Evolutionary conservation across 108 stramenopile genomes (phyloP), one percentile per base, ranked within the genome.

Genomic region (Thalassiosira profunda): DNA sequence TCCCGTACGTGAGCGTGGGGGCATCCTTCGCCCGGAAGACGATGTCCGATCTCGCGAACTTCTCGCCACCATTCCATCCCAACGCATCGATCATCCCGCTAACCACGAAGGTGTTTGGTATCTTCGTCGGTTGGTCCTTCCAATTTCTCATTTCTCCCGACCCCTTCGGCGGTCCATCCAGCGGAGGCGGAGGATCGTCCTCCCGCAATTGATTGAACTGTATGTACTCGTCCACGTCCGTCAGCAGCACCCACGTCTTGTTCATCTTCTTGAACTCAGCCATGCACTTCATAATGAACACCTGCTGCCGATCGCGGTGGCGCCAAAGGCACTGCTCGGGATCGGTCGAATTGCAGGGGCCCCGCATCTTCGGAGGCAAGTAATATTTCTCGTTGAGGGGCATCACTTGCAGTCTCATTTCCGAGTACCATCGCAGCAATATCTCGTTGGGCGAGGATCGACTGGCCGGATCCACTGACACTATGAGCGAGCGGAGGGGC

Each of bases 181-280:
- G n/a, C n/a, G n/a, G n/a, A n/a, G n/a, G n/a, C n/a, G n/a, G n/a
- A n/a, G n/a, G n/a, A n/a, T 78, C 71, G 11, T 56, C 5, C n/a
- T 42, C 47, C 6, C 29, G 64, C 24, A 18, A 48, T 9, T 54
- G 49, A 60, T 86, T 81, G 37, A 74, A 70, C 10, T 49, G 63
- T 12, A 90, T 15, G 58, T 72, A 90, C 61, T 90, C 89, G 56
- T 90, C 89, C 5, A 64, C 69, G 48, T 90, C 89, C 2, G 61
- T 72, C 20, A 87, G 35, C 9, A 86, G n/a, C 0, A 76, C 74
- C 89, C 89, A 90, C 0, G 26, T 46, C 26, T 56, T 28, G 11
- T 46, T 60, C 20, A 44, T 31, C 15, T 43, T 14, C 11, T 78
- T 38, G 53, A 86, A 31, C 15, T 63, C 48, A 10, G 46, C 14